Percentiles rank a stretch among this genome's conserved stretches.
phyloP scores from a whole-genome alignment of 1,284 basidiomycete genomes.

The Apiotrichum akiyoshidainum region DNA sequence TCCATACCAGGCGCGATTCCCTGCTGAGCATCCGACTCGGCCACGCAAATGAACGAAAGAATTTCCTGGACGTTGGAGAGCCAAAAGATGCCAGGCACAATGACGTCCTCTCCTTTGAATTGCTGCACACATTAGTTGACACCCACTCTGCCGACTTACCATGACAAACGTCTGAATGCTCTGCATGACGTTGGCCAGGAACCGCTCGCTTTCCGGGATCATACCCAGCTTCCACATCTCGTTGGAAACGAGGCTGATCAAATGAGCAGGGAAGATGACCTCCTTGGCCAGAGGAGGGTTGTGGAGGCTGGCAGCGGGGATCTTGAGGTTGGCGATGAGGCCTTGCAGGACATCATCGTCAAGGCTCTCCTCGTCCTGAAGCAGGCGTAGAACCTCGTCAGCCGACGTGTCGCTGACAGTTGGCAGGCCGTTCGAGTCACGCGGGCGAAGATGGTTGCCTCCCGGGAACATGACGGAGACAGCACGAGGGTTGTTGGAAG shows the following conservation, averaged over 20 bases:
- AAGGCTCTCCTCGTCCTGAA: conserved; percentile 85
- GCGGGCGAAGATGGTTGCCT: conserved; percentile 60
- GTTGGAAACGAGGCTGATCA: conserved; percentile 95
- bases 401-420: conserved; percentile 80
- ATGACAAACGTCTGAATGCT: conserved; percentile 96
- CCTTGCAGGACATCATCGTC: conserved; percentile 94
- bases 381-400: conserved; percentile 89
- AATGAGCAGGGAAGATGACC: conserved; percentile 98
- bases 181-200: conserved; percentile 99
- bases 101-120: conserved; percentile 90
- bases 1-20: conserved; percentile 97
- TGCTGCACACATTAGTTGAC: conserved; percentile 33
- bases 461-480: conserved; percentile 84
- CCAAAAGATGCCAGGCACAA: conserved; percentile 98
- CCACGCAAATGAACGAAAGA: conserved; percentile 96
- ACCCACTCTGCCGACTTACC: conserved; percentile 57
- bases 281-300: conserved; percentile 94
- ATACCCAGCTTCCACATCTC: conserved; percentile 99
- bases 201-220: conserved; percentile 93
- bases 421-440: conserved; percentile 67
- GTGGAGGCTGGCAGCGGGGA: conserved; percentile 82
- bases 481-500: conserved; percentile 75
- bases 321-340: conserved; percentile 86
- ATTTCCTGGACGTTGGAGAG: conserved; percentile 99
- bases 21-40: conserved; percentile 96